These are phyloP conservation scores for Solanum gandarillasii DNA, from an alignment of 257 asterid species.

Conservation along the genomic window DNA sequence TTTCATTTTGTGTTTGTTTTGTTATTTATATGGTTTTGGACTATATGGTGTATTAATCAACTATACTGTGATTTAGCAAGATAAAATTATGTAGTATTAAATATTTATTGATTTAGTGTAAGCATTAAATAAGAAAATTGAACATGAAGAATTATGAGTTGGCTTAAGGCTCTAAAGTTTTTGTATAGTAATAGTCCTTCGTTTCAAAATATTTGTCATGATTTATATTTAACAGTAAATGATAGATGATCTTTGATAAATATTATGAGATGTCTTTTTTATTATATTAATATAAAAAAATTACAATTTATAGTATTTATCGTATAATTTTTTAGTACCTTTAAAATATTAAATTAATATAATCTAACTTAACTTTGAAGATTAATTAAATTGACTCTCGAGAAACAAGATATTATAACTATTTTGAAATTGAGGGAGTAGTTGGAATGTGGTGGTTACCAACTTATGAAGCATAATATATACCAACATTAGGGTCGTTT, in stretches of 20 bases:
- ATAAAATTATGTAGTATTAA: too few relatives aligned
- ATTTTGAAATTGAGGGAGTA: too few relatives aligned
- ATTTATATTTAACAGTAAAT: too few relatives aligned
- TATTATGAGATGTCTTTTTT: neutral
- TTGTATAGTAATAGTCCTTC: neutral
- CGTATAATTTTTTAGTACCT: too few relatives aligned
- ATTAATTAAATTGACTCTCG: too few relatives aligned
- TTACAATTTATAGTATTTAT: fast-evolving
- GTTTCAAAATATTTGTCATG: too few relatives aligned
- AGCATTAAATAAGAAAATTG: neutral
- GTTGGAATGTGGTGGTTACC: neutral
- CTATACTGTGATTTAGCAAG: neutral
- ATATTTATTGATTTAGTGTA: neutral
- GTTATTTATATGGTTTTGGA: neutral
- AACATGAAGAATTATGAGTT: neutral
- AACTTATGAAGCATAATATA: neutral
- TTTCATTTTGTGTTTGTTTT: neutral
- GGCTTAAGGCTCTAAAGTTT: neutral
- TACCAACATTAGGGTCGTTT: neutral
- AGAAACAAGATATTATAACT: too few relatives aligned
- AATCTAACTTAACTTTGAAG: too few relatives aligned
- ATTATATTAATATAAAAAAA: neutral
- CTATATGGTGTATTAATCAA: too few relatives aligned
- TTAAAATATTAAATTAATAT: neutral
- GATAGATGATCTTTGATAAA: too few relatives aligned